Evolutionary conservation across 176 grass and related monocot genomes (phyloP).

Genomic region (Eragrostis nindensis): DNA sequence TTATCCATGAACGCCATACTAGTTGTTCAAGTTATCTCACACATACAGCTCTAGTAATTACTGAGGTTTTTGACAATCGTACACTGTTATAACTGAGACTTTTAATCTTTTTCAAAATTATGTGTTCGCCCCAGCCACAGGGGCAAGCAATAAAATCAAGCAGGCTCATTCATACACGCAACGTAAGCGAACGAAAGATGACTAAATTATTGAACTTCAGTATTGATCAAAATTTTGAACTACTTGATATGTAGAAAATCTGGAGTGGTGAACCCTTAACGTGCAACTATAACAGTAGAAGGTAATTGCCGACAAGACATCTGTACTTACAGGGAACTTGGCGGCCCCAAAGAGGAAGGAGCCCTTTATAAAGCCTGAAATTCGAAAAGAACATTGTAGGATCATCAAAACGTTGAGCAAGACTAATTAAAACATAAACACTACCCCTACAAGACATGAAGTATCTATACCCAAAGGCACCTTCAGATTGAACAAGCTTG

Average conservation of each 20-base stretch:
- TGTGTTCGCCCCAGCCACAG: not conserved
- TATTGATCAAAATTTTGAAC: conserved; percentile 10
- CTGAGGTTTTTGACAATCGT: no score
- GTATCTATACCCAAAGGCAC: conserved; percentile 70
- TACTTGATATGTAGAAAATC: not conserved
- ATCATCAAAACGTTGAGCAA: conserved; percentile 12
- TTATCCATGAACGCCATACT: not conserved
- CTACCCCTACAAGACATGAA: conserved; percentile 18
- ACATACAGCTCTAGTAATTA: not conserved
- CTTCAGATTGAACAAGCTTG: conserved; percentile 79
- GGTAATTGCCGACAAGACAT: not conserved
- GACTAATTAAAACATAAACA: conserved; percentile 15
- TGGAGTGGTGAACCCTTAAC: not conserved
- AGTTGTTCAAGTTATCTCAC: not conserved
- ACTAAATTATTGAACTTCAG: conserved; percentile 12
- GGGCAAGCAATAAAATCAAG: conserved; percentile 4
- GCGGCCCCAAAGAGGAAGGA: conserved; percentile 88
- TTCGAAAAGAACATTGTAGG: conserved; percentile 35
- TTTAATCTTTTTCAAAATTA: not conserved
- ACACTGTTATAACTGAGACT: not conserved
- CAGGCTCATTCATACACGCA: not conserved
- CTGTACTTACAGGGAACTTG: conserved; percentile 91
- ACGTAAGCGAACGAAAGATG: conserved; percentile 10
- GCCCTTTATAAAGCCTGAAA: conserved; percentile 91
- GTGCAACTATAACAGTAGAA: conserved; percentile 23